These are phyloP conservation scores for Ceratobasidium sp. DNA, from an alignment of 1,284 basidiomycete genomes.

Conservation along the genomic window DNA sequence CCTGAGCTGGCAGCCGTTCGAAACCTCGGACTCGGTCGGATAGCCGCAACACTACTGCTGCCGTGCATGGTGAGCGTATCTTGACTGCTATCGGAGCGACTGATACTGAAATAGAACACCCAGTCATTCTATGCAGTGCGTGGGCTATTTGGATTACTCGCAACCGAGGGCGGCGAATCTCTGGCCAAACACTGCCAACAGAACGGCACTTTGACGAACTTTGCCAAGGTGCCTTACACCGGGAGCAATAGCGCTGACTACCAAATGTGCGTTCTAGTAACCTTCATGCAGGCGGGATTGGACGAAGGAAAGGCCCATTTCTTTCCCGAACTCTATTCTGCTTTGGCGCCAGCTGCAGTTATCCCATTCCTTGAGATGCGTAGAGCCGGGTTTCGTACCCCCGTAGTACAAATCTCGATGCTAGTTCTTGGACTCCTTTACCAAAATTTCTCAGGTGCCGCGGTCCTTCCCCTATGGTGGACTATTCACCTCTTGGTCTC, in stretches of 20 bases:
- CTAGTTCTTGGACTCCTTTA: constrained; percentile 17
- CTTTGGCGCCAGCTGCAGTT: constrained; percentile 17
- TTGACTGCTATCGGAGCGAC: not conserved
- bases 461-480: constrained; percentile 28
- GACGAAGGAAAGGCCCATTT: not conserved
- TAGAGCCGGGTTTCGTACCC: constrained; percentile 15
- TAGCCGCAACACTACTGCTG: not conserved
- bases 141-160: not conserved
- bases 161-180: not conserved
- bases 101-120: not conserved
- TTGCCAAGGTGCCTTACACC: not conserved
- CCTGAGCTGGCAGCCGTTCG: not conserved
- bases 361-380: constrained; percentile 28
- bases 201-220: not conserved
- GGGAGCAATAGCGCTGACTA: not conserved
- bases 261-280: constrained; percentile 2
- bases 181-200: not conserved
- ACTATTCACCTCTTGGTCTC: not conserved
- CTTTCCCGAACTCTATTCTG: constrained; percentile 10
- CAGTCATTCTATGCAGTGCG: constrained; percentile 15
- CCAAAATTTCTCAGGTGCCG: constrained; percentile 4
- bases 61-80: constrained; percentile 18
- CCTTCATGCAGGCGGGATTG: constrained; percentile 21
- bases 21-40: not conserved
- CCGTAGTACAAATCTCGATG: constrained; percentile 9